A percentile compares a stretch with the other conserved stretches of the same genome.
These are phyloP conservation scores for Coemansia sp. DNA, from an alignment of 192 early-diverging fungal genomes.

Conservation along the genomic window DNA sequence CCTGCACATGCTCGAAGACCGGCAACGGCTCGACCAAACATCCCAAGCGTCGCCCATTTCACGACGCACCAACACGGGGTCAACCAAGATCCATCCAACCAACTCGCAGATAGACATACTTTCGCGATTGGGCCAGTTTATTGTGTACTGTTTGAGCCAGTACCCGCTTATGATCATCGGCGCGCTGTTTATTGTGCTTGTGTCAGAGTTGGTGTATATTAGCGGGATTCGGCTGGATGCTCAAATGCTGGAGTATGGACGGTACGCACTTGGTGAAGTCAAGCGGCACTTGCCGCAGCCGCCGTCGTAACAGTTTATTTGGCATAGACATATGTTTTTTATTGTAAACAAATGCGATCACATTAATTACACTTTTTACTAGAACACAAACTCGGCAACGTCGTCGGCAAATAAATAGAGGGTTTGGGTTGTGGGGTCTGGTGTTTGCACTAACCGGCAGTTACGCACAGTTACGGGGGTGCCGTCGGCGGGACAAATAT, in stretches of 20 bases:
- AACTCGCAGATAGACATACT: conserved; percentile 17
- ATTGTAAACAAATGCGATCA: background rate
- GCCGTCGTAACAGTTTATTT: conserved; percentile 18
- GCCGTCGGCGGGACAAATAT: conserved; percentile 12
- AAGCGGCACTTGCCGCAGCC: conserved; percentile 23
- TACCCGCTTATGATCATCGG: conserved; percentile 49
- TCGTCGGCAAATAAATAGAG: too few species aligned
- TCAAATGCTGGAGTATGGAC: conserved; percentile 20
- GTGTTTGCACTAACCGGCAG: conserved; percentile 11
- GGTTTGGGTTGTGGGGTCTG: too few species aligned
- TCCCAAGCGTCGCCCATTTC: conserved; percentile 2
- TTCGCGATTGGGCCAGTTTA: conserved; percentile 26
- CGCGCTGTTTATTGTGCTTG: conserved; percentile 32
- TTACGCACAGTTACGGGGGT: conserved; percentile 34
- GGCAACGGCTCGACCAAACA: conserved; percentile 23
- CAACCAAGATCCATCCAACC: conserved; percentile 29
- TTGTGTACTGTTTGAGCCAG: conserved; percentile 29
- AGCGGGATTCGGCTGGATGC: conserved; percentile 24
- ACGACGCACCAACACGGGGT: conserved; percentile 25
- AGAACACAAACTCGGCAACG: too few species aligned
- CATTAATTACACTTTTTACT: too few species aligned
- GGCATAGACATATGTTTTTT: background rate
- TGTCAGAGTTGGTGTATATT: conserved; percentile 44
- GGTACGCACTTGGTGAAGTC: conserved; percentile 20
- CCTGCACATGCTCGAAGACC: conserved; percentile 44